Evolutionary conservation across 2,329 filamentous ascomycete genomes (phyloP).

Genomic region (Grosmannia huntii): DNA sequence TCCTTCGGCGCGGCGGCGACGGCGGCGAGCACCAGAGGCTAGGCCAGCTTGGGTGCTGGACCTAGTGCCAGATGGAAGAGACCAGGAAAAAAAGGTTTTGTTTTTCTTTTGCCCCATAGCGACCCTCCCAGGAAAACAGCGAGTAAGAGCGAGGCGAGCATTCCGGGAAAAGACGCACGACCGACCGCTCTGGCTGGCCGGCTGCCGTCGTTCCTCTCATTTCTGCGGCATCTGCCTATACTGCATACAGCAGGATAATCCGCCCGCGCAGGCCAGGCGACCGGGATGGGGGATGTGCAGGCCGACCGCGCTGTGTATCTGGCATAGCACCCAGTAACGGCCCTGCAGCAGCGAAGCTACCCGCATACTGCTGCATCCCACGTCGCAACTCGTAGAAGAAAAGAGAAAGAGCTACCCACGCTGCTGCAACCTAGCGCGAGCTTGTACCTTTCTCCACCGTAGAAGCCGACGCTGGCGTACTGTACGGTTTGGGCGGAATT

Average conservation of each 20-base stretch:
- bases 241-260: not conserved
- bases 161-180: not conserved
- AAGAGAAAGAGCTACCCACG: constrained; percentile 3
- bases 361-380: not conserved
- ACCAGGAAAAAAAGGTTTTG: not conserved
- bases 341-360: not conserved
- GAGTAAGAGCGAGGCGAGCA: constrained; percentile 5
- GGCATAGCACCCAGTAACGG: not conserved
- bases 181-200: not conserved
- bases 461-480: constrained; percentile 1
- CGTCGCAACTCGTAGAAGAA: not conserved
- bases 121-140: not conserved
- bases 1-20: constrained; percentile 2
- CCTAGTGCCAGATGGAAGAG: not conserved
- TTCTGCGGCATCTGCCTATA: not conserved
- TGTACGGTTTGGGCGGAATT: not conserved
- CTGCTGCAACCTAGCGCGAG: not conserved
- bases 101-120: not conserved
- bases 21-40: constrained; percentile 1
- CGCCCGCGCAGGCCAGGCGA: not conserved
- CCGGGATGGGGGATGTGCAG: not conserved
- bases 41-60: constrained; percentile 1
- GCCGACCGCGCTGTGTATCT: not conserved
- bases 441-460: constrained; percentile 3
- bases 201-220: not conserved